Percentiles rank a stretch among this genome's conserved stretches.
phyloP scores from a whole-genome alignment of 2,329 filamentous ascomycete species.

The Zopfia rhizophila region DNA sequence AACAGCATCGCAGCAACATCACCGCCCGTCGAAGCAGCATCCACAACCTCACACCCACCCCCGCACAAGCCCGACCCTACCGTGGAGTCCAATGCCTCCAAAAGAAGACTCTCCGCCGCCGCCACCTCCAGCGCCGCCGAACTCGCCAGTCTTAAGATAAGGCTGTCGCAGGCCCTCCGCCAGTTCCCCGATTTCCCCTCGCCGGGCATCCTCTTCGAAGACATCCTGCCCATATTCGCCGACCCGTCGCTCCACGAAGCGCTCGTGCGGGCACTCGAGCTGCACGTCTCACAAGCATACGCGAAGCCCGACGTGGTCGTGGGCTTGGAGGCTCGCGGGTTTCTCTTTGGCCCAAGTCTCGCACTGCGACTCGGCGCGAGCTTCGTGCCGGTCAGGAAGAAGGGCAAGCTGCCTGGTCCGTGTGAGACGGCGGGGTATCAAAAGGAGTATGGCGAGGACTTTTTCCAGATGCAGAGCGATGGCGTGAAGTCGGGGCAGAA shows the following conservation, averaged over 20 bases:
- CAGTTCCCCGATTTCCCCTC: slow-evolving; percentile 93
- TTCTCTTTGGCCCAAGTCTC: slow-evolving; percentile 91
- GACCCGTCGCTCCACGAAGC: slow-evolving; percentile 76
- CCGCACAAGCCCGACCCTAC: slow-evolving; percentile 46
- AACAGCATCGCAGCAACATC: slow-evolving; percentile 24
- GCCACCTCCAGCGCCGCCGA: slow-evolving; percentile 61
- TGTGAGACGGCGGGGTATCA: slow-evolving; percentile 86
- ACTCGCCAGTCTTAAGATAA: slow-evolving; percentile 72
- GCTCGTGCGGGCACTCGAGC: slow-evolving; percentile 84
- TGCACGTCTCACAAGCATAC: slow-evolving; percentile 77
- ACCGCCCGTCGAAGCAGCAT: slow-evolving; percentile 25
- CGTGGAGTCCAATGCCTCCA: slow-evolving; percentile 52
- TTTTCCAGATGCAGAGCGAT: slow-evolving; percentile 94
- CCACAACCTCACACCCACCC: slow-evolving; percentile 47
- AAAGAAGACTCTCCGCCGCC: slow-evolving; percentile 61
- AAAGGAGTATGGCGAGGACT: slow-evolving; percentile 96
- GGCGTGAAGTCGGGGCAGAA: slow-evolving; percentile 86
- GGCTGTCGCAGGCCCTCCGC: slow-evolving; percentile 77
- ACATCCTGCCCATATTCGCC: slow-evolving; percentile 96
- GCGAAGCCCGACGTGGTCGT: slow-evolving; percentile 87
- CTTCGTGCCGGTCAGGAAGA: slow-evolving; percentile 94
- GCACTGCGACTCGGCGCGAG: slow-evolving; percentile 83
- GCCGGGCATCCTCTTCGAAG: slow-evolving; percentile 93
- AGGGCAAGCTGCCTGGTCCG: slow-evolving; percentile 93
- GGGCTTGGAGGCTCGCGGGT: slow-evolving; percentile 92